Base-by-base conservation (phyloP, 2,329 filamentous ascomycete genomes). In the Tolypocladium nubicola region DNA sequence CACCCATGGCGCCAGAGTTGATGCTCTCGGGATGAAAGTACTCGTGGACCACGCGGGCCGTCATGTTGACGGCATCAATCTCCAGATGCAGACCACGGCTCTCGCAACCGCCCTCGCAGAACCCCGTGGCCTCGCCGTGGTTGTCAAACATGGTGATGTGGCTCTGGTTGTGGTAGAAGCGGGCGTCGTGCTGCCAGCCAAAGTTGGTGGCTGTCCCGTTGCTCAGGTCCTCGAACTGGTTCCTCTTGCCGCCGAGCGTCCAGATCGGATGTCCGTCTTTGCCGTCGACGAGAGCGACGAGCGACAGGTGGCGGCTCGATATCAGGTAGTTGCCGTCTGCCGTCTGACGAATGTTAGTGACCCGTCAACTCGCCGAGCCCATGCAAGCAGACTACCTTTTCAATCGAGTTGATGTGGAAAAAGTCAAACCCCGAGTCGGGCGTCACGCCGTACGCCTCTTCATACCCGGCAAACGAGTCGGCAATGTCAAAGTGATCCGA, bases 111-210 rank as follows among this genome's bases (percentile, higher is more conserved):
- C 63, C 56, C 2, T 55, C 59, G 57, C 70, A 72, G 26, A 58
- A 62, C 0, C 63, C 63, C 2, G 67, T 71, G 4, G 65, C 59
- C 60, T 71, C 67, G 49, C 61, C 66, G 52, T 73, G 71, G 62
- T 75, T 74, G 63, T 74, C 71, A 57, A 75, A 75, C 54, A 74
- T 64, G 56, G 68, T 70, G 55, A 74, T 62, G 47, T 68, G 66
- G 13, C 54, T 63, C 54, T 66, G 63, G 56, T 65, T 58, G 50
- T 63, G 62, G 61, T 65, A 63, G 60, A 71, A 65, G 26, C 68
- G 68, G 7, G 68, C 70, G 54, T 74, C 69, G 60, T 74, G 73
- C 61, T 75, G 72, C 67, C 71, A 74, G 54, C 65, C 63, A 61
- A 74, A 72, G 59, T 70, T 64, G 37, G 68, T 71, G 11, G 71